phyloP scores from a whole-genome alignment of 768 basidiomycete genomes.

The Boletellus ananiceps region DNA sequence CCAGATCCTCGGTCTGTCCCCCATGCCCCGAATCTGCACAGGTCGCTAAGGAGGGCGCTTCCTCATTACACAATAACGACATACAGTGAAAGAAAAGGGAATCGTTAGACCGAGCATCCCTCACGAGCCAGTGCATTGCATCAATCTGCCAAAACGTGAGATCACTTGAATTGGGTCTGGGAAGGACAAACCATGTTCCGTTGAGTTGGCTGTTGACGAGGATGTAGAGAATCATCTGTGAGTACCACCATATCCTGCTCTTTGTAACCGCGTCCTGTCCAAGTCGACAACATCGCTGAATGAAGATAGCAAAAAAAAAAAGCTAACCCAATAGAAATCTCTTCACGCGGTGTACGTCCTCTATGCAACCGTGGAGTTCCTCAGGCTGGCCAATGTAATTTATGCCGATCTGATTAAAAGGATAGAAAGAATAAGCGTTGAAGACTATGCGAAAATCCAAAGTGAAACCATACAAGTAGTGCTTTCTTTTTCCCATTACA shows the following conservation, averaged over 20 bases:
- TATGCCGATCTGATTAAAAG: conserved; percentile 67
- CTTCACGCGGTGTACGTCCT: conserved; percentile 81
- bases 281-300: neutral
- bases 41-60: neutral
- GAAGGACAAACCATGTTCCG: conserved; percentile 66
- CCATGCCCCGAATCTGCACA: conserved; percentile 85
- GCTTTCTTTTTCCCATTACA: conserved; percentile 88
- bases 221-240: conserved; percentile 66
- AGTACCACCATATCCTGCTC: conserved; percentile 81
- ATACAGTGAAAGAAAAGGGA: conserved; percentile 88
- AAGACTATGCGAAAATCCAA: neutral
- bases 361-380: conserved; percentile 83
- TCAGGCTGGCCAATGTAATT: conserved; percentile 71
- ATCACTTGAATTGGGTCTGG: neutral
- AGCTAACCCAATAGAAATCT: conserved; percentile 69
- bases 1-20: conserved; percentile 78
- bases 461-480: conserved; percentile 56
- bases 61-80: conserved; percentile 14
- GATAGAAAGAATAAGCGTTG: neutral
- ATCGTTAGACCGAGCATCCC: conserved; percentile 72
- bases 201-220: conserved; percentile 65
- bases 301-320: neutral
- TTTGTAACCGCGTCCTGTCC: conserved; percentile 49
- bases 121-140: conserved; percentile 93
- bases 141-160: conserved; percentile 40